These are phyloP conservation scores for Ogataea trehalophila DNA, from an alignment of 805 yeast species.

Conservation along the genomic window DNA sequence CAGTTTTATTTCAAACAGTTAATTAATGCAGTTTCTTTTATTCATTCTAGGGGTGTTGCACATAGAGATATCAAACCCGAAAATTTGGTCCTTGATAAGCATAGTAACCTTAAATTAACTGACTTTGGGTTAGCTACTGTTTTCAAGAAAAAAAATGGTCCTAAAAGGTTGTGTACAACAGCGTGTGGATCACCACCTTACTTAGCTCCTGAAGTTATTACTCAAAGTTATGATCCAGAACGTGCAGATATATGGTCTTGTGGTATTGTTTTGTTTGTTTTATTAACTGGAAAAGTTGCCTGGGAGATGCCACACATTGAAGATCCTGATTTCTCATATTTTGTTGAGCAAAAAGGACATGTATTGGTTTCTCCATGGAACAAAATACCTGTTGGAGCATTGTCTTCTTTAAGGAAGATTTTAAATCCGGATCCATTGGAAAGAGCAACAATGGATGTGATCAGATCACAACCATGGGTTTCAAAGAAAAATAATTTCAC, in stretches of 20 bases:
- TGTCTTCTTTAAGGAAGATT: conserved; percentile 49
- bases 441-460: conserved; percentile 37
- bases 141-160: conserved; percentile 45
- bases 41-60: conserved; percentile 62
- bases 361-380: conserved; percentile 50
- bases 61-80: conserved; percentile 70
- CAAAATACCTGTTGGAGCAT: conserved; percentile 40
- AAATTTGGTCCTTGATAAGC: conserved; percentile 55
- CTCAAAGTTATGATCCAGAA: conserved; percentile 50
- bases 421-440: conserved; percentile 44
- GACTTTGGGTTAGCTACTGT: conserved; percentile 75
- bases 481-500: conserved; percentile 38
- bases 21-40: conserved; percentile 51
- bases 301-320: conserved; percentile 61
- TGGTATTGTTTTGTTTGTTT: conserved; percentile 58
- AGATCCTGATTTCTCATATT: conserved; percentile 39
- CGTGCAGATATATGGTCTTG: conserved; percentile 65
- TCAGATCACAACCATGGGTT: conserved; percentile 55
- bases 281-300: conserved; percentile 62
- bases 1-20: conserved; percentile 67
- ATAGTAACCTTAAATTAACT: conserved; percentile 66
- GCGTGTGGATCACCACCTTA: conserved; percentile 75
- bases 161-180: conserved; percentile 41
- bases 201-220: conserved; percentile 68
- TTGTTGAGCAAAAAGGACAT: conserved; percentile 40